phyloP scores from a whole-genome alignment of 208 protist species.

The Angomonas deanei region DNA sequence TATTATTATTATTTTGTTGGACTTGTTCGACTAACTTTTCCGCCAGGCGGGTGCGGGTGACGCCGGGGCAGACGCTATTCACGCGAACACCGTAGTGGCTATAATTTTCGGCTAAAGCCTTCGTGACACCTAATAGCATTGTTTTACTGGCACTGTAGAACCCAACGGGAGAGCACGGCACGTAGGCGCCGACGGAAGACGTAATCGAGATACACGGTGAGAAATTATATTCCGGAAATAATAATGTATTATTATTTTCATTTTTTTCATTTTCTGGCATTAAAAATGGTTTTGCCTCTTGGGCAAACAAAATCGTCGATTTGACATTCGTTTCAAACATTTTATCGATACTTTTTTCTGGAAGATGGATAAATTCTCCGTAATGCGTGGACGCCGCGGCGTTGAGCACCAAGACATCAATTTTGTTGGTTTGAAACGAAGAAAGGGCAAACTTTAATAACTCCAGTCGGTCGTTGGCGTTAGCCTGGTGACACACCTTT shows the following conservation, averaged over 20 bases:
- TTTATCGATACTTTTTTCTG: not conserved
- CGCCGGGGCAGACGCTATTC: not conserved
- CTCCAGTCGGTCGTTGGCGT: not conserved
- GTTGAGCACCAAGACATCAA: not conserved
- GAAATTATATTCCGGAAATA: not conserved
- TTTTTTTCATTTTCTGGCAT: not conserved
- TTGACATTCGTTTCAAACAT: not conserved
- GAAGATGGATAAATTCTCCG: not conserved
- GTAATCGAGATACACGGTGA: not conserved
- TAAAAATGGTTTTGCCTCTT: not conserved
- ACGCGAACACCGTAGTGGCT: not conserved
- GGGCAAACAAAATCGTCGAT: not conserved
- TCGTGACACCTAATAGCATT: not conserved
- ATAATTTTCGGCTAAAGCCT: not conserved
- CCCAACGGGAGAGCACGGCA: not conserved
- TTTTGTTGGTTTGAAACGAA: not conserved
- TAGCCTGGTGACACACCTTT: not conserved
- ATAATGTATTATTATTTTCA: not conserved
- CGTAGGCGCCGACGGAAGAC: not conserved
- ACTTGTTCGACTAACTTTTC: not conserved
- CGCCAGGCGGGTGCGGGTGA: not conserved
- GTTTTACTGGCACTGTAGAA: not conserved
- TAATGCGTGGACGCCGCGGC: not conserved
- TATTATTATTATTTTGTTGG: not conserved
- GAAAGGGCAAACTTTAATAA: not conserved